phyloP scores from a whole-genome alignment of 148 eudicot species.

The Rhododendron simsii region DNA sequence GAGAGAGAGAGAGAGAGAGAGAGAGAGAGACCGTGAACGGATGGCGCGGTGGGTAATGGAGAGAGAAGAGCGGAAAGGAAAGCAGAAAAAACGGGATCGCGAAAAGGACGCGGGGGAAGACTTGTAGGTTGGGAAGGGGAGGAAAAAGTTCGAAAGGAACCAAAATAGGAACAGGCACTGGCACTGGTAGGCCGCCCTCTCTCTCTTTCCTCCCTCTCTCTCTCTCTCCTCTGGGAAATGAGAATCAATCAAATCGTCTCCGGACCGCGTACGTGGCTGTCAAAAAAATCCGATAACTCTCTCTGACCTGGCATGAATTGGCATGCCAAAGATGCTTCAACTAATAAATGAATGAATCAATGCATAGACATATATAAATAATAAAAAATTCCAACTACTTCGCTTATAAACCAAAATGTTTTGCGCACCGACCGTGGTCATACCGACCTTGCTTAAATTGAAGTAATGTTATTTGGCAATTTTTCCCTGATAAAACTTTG shows the following conservation, averaged over 20 bases:
- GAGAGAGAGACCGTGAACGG: background rate
- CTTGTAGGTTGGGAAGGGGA: background rate
- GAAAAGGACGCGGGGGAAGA: background rate
- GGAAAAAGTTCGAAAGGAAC: background rate
- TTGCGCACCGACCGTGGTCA: too few species aligned
- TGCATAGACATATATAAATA: too few species aligned
- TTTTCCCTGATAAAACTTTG: too few species aligned
- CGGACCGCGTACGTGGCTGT: background rate
- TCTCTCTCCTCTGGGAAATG: background rate
- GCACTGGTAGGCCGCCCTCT: background rate
- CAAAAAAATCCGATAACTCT: background rate
- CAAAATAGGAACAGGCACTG: background rate
- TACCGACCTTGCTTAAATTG: too few species aligned
- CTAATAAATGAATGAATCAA: too few species aligned
- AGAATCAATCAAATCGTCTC: background rate
- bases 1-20: background rate
- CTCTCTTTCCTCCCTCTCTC: background rate
- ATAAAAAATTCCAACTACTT: too few species aligned
- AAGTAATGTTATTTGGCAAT: too few species aligned
- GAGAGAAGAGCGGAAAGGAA: conserved; percentile 3
- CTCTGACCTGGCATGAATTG: background rate
- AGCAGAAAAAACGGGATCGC: background rate
- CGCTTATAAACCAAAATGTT: too few species aligned
- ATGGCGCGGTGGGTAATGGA: background rate
- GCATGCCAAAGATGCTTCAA: background rate